phyloP scores from a whole-genome alignment of 1,139 yeast species.

The Blastobotrys capitulatus region DNA sequence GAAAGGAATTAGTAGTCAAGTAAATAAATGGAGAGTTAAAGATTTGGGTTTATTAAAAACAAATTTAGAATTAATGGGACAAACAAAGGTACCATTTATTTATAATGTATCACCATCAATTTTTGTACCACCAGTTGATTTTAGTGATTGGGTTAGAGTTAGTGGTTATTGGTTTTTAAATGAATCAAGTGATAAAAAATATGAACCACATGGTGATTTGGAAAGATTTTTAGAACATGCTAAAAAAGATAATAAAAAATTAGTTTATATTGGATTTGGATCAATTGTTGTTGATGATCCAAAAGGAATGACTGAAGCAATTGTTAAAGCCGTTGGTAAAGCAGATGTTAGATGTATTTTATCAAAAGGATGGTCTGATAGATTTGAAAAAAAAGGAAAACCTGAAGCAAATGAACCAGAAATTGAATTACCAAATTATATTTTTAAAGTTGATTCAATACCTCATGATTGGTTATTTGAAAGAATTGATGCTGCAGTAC shows the following conservation, averaged over 20 bases:
- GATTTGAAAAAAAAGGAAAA: conserved; percentile 39
- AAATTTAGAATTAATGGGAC: conserved; percentile 63
- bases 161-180: conserved; percentile 95
- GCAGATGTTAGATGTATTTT: conserved; percentile 82
- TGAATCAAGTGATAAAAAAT: conserved; percentile 46
- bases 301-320: conserved; percentile 65
- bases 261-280: conserved; percentile 93
- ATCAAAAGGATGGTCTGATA: conserved; percentile 93
- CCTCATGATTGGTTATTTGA: conserved; percentile 97
- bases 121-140: conserved; percentile 89
- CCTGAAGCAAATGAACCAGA: conserved; percentile 41
- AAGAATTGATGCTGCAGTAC: conserved; percentile 86
- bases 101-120: conserved; percentile 85
- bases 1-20: conserved; percentile 88
- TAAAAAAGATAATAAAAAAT: conserved; percentile 50
- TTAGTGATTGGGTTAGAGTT: conserved; percentile 88
- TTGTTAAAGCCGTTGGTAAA: conserved; percentile 68
- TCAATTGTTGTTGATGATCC: conserved; percentile 89
- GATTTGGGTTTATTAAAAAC: conserved; percentile 63
- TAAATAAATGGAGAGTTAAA: conserved; percentile 79
- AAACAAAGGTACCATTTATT: conserved; percentile 75
- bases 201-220: conserved; percentile 59
- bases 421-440: conserved; percentile 58
- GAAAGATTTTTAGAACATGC: conserved; percentile 61
- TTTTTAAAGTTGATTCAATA: conserved; percentile 62